Percentiles rank a stretch among this genome's conserved stretches.
These are phyloP conservation scores for Cladosporium sp. DNA, from an alignment of 2,329 filamentous ascomycete species.

Conservation along the genomic window DNA sequence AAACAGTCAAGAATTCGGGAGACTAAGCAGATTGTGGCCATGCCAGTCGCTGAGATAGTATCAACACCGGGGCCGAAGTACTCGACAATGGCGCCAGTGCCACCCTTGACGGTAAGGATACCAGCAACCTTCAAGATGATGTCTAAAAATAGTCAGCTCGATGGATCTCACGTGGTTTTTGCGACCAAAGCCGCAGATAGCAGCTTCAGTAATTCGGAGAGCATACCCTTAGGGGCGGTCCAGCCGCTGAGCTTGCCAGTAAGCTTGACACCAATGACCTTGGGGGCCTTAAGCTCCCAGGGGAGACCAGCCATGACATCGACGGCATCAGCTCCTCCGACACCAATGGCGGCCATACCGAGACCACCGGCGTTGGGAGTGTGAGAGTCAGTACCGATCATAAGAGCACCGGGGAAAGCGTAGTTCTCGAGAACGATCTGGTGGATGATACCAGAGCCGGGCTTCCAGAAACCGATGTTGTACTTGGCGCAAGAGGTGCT, in stretches of 20 bases:
- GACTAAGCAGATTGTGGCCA: slow-evolving; percentile 65
- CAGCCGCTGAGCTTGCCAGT: slow-evolving; percentile 86
- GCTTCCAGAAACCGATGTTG: slow-evolving; percentile 99
- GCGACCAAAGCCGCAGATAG: neutral
- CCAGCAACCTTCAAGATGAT: slow-evolving; percentile 97
- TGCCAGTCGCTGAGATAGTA: slow-evolving; percentile 74
- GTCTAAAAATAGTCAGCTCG: slow-evolving; percentile 50
- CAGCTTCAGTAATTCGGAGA: neutral
- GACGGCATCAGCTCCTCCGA: slow-evolving; percentile 96
- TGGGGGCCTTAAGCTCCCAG: slow-evolving; percentile 97
- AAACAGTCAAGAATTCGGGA: neutral
- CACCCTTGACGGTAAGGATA: slow-evolving; percentile 95
- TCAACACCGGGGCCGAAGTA: slow-evolving; percentile 64
- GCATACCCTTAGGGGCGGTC: slow-evolving; percentile 83
- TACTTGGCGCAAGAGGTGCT: slow-evolving; percentile 94
- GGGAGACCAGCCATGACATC: slow-evolving; percentile 97
- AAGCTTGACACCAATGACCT: slow-evolving; percentile 93
- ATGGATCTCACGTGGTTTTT: neutral
- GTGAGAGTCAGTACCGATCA: slow-evolving; percentile 97
- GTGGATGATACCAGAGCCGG: slow-evolving; percentile 98
- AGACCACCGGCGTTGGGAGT: slow-evolving; percentile 96
- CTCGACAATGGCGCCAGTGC: slow-evolving; percentile 85
- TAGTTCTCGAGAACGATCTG: slow-evolving; percentile 99
- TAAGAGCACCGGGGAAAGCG: slow-evolving; percentile 94
- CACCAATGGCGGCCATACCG: slow-evolving; percentile 87